Conservation (phyloP, 1,139 yeast species). For the Geotrichum reessii region DNA sequence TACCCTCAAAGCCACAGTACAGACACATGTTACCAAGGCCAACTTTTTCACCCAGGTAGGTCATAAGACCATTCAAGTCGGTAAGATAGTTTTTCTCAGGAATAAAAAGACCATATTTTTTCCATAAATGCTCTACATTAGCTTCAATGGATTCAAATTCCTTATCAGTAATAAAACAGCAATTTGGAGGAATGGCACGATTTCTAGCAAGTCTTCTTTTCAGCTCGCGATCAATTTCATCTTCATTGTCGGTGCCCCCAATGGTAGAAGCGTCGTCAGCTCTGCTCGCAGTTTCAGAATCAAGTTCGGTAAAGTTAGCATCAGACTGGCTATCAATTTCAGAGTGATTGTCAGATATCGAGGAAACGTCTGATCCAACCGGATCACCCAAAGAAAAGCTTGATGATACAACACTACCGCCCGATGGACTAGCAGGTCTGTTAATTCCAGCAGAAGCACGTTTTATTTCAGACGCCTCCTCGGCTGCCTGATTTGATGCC, state of each 20-base stretch:
- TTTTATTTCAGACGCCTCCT: constrained; percentile 11
- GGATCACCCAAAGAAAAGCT: constrained; percentile 64
- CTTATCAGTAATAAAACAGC: constrained; percentile 73
- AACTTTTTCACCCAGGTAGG: constrained; percentile 73
- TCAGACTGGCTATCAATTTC: constrained; percentile 20
- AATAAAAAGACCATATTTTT: constrained; percentile 72
- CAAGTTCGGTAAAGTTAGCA: constrained; percentile 6
- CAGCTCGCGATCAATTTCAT: constrained; percentile 35
- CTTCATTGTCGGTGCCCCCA: constrained; percentile 33
- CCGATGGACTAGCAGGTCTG: constrained; percentile 16
- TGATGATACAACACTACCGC: constrained; percentile 49
- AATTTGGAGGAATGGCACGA: constrained; percentile 64
- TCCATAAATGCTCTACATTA: constrained; percentile 71
- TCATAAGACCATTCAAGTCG: constrained; percentile 65
- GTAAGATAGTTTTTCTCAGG: constrained; percentile 72
- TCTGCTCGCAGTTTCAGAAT: constrained; percentile 16
- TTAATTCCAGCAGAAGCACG: neutral
- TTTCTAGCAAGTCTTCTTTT: constrained; percentile 41
- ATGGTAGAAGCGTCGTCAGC: constrained; percentile 24
- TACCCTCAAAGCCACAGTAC: constrained; percentile 78
- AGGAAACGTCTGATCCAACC: constrained; percentile 32
- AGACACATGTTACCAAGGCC: constrained; percentile 84
- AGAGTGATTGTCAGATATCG: constrained; percentile 29
- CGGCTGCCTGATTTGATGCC: constrained; percentile 20
- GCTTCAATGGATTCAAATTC: constrained; percentile 49